Evolutionary conservation across 345 rosid genomes (phyloP), one percentile per base, ranked within the genome.

Genomic region (Acer negundo): DNA sequence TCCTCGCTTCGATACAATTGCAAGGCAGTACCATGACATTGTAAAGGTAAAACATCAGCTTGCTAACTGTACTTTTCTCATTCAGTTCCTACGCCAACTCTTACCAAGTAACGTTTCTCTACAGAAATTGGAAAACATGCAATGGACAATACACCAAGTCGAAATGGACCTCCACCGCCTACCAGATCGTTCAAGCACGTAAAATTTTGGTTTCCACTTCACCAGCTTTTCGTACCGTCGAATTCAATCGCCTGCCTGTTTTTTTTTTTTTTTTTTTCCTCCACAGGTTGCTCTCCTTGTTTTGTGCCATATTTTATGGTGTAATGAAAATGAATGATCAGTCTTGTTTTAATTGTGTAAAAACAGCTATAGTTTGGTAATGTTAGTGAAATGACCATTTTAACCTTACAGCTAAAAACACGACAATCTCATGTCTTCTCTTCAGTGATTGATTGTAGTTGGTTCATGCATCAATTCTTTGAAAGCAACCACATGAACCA

Each of bases 91-190:
- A 19, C 10, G 7, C 28, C 61, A n/a, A 62, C 76, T 83, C 74
- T 84, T 35, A 44, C 70, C n/a, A 67, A 42, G 38, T 46, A 46
- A 63, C 66, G 7, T 75, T 46, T 65, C 40, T 28, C 46, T 80
- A 62, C 97, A 96, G 98, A 94, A 93, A 91, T 75, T 94, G 83
- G 95, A 92, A 82, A 89, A 91, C 53, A 91, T 94, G 99, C 97
- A 92, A 77, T 96, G 99, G 98, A 94, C 98, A 0, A 96, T 96
- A 67, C 91, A 91, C 74, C 93, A 96, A 87, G 97, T 94, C 15
- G 97, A 96, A 77, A 91, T 89, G 94, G 99, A 96, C 85, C 88
- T 96, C 62, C 90, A 90, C 64, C 94, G 85, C 69, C 74, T 88
- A 53, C 93, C 89, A 47, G 90, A 93, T 84, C 86, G 84, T 9